Evolutionary conservation across 2,329 filamentous ascomycete species (phyloP).

Genomic region (Pyrenophora seminiperda): DNA sequence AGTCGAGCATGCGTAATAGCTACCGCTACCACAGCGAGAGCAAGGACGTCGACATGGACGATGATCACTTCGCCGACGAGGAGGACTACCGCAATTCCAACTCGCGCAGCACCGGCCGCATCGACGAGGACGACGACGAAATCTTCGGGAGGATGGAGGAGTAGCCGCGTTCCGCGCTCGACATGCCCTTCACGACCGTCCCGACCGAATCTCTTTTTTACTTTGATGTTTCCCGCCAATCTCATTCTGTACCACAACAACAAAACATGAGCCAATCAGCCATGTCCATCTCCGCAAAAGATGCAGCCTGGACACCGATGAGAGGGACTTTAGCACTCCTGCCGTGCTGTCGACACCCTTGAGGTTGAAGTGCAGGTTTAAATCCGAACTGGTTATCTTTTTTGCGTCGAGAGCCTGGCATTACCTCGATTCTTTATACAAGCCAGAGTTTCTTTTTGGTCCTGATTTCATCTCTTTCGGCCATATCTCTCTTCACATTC

Average conservation of each 20-base stretch:
- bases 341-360: slow-evolving; percentile 38
- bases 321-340: slow-evolving; percentile 44
- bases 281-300: slow-evolving; percentile 45
- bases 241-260: slow-evolving; percentile 44
- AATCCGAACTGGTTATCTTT: slow-evolving; percentile 18
- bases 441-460: slow-evolving; percentile 3
- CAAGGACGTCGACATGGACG: slow-evolving; percentile 57
- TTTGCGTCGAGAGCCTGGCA: slow-evolving; percentile 46
- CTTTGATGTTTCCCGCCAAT: slow-evolving; percentile 10
- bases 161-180: slow-evolving; percentile 20
- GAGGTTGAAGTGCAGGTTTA: slow-evolving; percentile 50
- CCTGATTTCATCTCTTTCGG: background rate
- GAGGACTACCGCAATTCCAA: slow-evolving; percentile 63
- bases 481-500: slow-evolving; percentile 17
- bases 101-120: slow-evolving; percentile 59
- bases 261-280: slow-evolving; percentile 40
- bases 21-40: slow-evolving; percentile 56
- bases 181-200: slow-evolving; percentile 12
- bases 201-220: slow-evolving; percentile 7
- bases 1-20: slow-evolving; percentile 66
- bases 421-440: slow-evolving; percentile 7
- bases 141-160: slow-evolving; percentile 98
- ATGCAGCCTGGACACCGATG: slow-evolving; percentile 47
- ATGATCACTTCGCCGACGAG: slow-evolving; percentile 68
- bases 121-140: slow-evolving; percentile 91